These are phyloP conservation scores for Furcasterigmium sp. DNA, from an alignment of 2,329 filamentous ascomycete species.

Conservation along the genomic window DNA sequence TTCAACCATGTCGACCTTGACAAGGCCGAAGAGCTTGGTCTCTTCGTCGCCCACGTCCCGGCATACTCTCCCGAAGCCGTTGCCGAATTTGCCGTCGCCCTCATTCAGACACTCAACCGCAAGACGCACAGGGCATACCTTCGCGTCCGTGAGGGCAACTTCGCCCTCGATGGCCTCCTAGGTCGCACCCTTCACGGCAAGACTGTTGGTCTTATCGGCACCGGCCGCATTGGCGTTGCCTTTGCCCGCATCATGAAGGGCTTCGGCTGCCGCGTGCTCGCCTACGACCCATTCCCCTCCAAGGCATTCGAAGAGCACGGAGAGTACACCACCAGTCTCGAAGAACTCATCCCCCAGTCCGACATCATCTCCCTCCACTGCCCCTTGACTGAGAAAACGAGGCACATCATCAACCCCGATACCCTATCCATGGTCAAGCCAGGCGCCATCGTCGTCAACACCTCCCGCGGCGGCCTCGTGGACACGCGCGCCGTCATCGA, in stretches of 20 bases:
- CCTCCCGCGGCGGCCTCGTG: slow-evolving; percentile 60
- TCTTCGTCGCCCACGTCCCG: slow-evolving; percentile 62
- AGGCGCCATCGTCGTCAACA: slow-evolving; percentile 54
- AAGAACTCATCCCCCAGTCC: slow-evolving; percentile 46
- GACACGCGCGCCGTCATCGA: slow-evolving; percentile 54
- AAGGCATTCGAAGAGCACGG: slow-evolving; percentile 44
- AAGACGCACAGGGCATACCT: slow-evolving; percentile 65
- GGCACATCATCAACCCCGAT: slow-evolving; percentile 34
- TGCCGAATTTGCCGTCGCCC: slow-evolving; percentile 63
- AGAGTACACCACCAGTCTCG: slow-evolving; percentile 46
- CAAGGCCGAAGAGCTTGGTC: slow-evolving; percentile 44
- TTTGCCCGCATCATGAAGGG: slow-evolving; percentile 57
- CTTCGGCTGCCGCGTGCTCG: slow-evolving; percentile 59
- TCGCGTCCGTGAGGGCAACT: slow-evolving; percentile 64
- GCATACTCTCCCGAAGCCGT: slow-evolving; percentile 66
- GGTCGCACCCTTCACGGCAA: slow-evolving; percentile 58
- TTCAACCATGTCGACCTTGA: slow-evolving; percentile 62
- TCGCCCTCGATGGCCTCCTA: slow-evolving; percentile 58
- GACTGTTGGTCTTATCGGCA: slow-evolving; percentile 62
- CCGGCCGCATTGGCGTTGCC: slow-evolving; percentile 60
- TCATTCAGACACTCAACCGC: slow-evolving; percentile 63
- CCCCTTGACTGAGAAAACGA: slow-evolving; percentile 55
- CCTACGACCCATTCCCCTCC: slow-evolving; percentile 51
- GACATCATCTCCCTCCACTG: slow-evolving; percentile 64
- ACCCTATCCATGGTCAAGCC: slow-evolving; percentile 20